These are phyloP conservation scores for Sordariomycetes sp. DNA, from an alignment of 2,329 filamentous ascomycete species.

Conservation along the genomic window DNA sequence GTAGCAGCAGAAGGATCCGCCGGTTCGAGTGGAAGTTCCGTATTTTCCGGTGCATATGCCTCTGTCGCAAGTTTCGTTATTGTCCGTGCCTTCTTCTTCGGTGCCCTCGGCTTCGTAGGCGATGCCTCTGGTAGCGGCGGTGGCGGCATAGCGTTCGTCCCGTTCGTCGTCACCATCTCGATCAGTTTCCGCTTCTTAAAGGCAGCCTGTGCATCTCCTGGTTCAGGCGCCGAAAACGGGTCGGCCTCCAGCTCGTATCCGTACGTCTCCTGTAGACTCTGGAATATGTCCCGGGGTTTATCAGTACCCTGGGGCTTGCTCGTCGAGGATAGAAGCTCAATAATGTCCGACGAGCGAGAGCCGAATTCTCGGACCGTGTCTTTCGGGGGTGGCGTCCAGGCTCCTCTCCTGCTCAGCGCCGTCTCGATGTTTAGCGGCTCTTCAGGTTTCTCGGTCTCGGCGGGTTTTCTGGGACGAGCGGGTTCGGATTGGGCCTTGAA, in stretches of 20 bases:
- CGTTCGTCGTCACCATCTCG: constrained; percentile 28
- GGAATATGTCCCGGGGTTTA: constrained; percentile 21
- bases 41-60: constrained; percentile 35
- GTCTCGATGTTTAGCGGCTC: constrained; percentile 25
- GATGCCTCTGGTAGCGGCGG: constrained; percentile 22
- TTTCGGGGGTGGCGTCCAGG: constrained; percentile 55
- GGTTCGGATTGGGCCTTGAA: neutral
- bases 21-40: constrained; percentile 15
- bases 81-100: constrained; percentile 60
- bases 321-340: constrained; percentile 16
- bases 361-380: constrained; percentile 16
- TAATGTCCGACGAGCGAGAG: constrained; percentile 17
- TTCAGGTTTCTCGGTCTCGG: constrained; percentile 1
- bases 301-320: constrained; percentile 2
- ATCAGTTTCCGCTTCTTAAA: constrained; percentile 43
- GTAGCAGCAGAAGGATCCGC: constrained; percentile 7
- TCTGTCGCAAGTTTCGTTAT: constrained; percentile 69
- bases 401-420: constrained; percentile 40
- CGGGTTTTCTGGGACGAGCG: neutral
- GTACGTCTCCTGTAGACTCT: constrained; percentile 27
- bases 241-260: constrained; percentile 16
- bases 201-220: constrained; percentile 16
- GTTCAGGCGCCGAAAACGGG: constrained; percentile 6
- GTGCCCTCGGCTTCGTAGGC: constrained; percentile 25
- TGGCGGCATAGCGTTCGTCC: constrained; percentile 10